phyloP scores from a whole-genome alignment of 805 yeast species.

The Teunomyces stri region DNA sequence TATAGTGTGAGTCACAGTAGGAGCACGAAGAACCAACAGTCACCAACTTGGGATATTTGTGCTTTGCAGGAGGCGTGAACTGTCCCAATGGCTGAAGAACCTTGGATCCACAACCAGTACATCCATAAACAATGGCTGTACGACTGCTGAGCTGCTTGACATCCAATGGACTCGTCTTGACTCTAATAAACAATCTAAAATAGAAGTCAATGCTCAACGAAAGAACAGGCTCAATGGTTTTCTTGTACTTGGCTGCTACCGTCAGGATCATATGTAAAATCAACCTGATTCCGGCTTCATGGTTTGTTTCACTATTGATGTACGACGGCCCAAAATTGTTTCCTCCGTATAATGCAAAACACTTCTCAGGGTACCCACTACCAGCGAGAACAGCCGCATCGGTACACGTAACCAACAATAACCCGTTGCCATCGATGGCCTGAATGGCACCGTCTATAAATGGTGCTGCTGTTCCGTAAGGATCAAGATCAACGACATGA shows the following conservation, averaged over 20 bases:
- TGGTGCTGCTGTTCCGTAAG: slow-evolving; percentile 97
- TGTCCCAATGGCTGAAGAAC: slow-evolving; percentile 76
- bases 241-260: slow-evolving; percentile 88
- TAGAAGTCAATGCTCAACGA: slow-evolving; percentile 90
- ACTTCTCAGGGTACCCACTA: slow-evolving; percentile 93
- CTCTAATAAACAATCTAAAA: slow-evolving; percentile 79
- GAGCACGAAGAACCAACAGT: slow-evolving; percentile 49
- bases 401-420: slow-evolving; percentile 89
- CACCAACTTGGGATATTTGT: slow-evolving; percentile 43
- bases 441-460: slow-evolving; percentile 91
- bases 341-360: slow-evolving; percentile 94
- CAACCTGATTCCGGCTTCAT: slow-evolving; percentile 88
- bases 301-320: slow-evolving; percentile 67
- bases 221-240: slow-evolving; percentile 81
- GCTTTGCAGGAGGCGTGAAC: slow-evolving; percentile 46
- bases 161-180: slow-evolving; percentile 70
- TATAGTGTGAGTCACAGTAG: slow-evolving; percentile 68
- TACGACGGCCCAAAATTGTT: slow-evolving; percentile 67
- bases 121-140: slow-evolving; percentile 75
- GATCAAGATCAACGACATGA: slow-evolving; percentile 92
- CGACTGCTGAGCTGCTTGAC: slow-evolving; percentile 79
- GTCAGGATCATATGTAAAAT: slow-evolving; percentile 73
- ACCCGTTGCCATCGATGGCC: slow-evolving; percentile 77
- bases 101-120: slow-evolving; percentile 82
- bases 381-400: slow-evolving; percentile 96